Conservation (phyloP, 805 yeast species). For the Henningerozyma blattae region DNA sequence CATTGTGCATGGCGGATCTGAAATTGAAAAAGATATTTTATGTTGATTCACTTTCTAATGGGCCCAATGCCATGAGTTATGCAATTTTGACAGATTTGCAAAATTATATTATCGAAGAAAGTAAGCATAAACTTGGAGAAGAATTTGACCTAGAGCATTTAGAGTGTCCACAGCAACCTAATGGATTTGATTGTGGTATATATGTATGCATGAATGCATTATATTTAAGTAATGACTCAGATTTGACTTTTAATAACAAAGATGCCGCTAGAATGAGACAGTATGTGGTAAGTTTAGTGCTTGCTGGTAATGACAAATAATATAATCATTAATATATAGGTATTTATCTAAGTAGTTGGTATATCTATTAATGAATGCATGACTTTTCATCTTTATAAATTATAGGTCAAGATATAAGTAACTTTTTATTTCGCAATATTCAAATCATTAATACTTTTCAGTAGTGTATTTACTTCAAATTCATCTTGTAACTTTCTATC, state of each 20-base stretch:
- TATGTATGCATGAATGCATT: slow-evolving; percentile 73
- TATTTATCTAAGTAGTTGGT: no score
- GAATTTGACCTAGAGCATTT: slow-evolving; percentile 24
- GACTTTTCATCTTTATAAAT: no score
- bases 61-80: slow-evolving; percentile 24
- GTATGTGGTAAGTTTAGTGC: slow-evolving; percentile 23
- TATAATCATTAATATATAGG: no score
- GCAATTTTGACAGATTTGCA: slow-evolving; percentile 35
- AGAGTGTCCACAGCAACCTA: slow-evolving; percentile 68
- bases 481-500: slow-evolving; percentile 1
- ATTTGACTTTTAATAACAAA: slow-evolving; percentile 43
- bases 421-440: no score
- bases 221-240: slow-evolving; percentile 39
- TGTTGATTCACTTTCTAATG: slow-evolving; percentile 57
- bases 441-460: no score
- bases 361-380: no score
- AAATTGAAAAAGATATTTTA: slow-evolving; percentile 45
- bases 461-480: no score
- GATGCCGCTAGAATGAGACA: slow-evolving; percentile 63
- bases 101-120: slow-evolving; percentile 58
- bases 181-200: slow-evolving; percentile 93
- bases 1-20: slow-evolving; percentile 68
- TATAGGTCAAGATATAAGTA: no score
- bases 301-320: no score
- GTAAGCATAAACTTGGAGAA: slow-evolving; percentile 30